Evolutionary conservation across 1,284 basidiomycete genomes (phyloP).

Genomic region (Pyrrhoderma lamaoense): DNA sequence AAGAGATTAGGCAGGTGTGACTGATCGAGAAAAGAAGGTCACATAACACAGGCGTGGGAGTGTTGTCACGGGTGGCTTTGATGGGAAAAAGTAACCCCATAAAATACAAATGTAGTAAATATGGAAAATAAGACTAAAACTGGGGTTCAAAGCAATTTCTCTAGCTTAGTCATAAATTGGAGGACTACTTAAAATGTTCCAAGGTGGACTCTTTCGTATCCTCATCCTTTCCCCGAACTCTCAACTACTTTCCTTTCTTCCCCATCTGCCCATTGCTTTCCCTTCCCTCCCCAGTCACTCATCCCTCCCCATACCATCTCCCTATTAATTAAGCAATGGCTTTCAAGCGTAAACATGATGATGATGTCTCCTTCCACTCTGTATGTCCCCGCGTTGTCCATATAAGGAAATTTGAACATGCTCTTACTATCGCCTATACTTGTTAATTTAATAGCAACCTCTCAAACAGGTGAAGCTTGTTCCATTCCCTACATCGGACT

Average conservation of each 20-base stretch:
- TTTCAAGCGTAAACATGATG: constrained; percentile 67
- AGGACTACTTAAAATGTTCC: too few species aligned
- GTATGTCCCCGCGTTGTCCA: constrained; percentile 28
- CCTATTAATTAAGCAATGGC: constrained; percentile 36
- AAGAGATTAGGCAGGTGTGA: too few species aligned
- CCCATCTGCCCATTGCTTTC: constrained; percentile 25
- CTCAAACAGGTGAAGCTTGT: constrained; percentile 65
- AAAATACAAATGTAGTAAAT: too few species aligned
- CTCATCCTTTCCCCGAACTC: constrained; percentile 1
- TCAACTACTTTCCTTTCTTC: neutral
- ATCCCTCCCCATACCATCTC: constrained; percentile 21
- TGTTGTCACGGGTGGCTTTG: too few species aligned
- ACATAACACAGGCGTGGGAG: too few species aligned
- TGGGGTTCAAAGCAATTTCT: too few species aligned
- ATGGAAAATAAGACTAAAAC: too few species aligned
- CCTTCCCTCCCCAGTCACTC: constrained; percentile 16
- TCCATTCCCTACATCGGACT: constrained; percentile 57
- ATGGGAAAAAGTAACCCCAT: too few species aligned
- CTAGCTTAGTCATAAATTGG: too few species aligned
- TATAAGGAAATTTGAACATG: constrained; percentile 21
- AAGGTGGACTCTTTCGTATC: neutral
- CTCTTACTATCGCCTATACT: constrained; percentile 10
- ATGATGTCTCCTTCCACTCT: constrained; percentile 39
- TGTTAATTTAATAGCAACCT: constrained; percentile 30
- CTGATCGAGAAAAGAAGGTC: neutral